A percentile compares a stretch with the other conserved stretches of the same genome.
phyloP scores from a whole-genome alignment of 1,284 basidiomycete species.

The Ceratobasidium sp. region DNA sequence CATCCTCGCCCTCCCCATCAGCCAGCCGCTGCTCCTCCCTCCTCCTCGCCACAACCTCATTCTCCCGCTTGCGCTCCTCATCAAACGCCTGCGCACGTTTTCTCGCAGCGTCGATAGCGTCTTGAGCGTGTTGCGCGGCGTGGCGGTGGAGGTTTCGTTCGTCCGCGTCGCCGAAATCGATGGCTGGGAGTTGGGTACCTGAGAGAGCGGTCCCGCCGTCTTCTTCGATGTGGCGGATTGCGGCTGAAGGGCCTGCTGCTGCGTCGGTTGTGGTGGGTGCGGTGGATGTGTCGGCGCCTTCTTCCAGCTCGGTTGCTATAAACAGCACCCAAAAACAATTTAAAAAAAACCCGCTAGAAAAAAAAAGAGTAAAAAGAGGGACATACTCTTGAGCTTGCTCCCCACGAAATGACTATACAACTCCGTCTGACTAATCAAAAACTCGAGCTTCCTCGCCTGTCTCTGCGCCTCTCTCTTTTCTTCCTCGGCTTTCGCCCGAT shows the following conservation, averaged over 20 bases:
- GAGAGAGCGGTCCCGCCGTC: constrained; percentile 6
- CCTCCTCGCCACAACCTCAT: constrained; percentile 57
- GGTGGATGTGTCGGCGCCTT: constrained; percentile 55
- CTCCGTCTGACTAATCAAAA: constrained; percentile 99
- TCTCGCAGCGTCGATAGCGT: constrained; percentile 85
- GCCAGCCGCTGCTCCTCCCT: constrained; percentile 76
- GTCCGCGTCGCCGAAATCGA: constrained; percentile 72
- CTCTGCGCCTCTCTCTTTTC: constrained; percentile 96
- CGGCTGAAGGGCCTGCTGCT: constrained; percentile 10
- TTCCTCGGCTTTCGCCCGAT: constrained; percentile 92
- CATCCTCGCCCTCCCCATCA: constrained; percentile 68
- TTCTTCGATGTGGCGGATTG: constrained; percentile 37
- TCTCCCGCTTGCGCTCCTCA: constrained; percentile 78
- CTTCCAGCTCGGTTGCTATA: constrained; percentile 55
- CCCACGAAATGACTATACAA: constrained; percentile 99
- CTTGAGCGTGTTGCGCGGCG: constrained; percentile 90
- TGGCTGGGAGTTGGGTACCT: constrained; percentile 10
- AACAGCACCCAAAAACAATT: not conserved
- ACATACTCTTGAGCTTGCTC: constrained; percentile 72
- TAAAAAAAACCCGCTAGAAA: too few species aligned
- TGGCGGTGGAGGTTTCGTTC: constrained; percentile 90
- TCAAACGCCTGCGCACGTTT: constrained; percentile 90
- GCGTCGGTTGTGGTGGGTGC: constrained; percentile 46
- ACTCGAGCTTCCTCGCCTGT: constrained; percentile 97
- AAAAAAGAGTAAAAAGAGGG: too few species aligned